These are phyloP conservation scores for Aciculosporium take DNA, from an alignment of 2,329 filamentous ascomycete species.

Conservation along the genomic window DNA sequence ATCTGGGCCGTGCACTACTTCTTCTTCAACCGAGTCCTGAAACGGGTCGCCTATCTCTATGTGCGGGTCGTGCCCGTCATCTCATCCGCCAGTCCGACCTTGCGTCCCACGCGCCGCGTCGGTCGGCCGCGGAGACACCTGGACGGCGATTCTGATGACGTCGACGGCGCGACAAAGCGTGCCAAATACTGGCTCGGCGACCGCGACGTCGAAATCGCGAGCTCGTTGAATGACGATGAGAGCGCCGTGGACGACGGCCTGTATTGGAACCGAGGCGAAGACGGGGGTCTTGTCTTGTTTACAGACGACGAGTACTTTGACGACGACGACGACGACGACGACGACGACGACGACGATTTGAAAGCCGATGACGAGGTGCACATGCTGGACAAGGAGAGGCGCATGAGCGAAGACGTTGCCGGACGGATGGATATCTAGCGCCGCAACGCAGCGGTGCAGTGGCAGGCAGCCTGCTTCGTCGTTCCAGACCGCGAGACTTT, in stretches of 20 bases:
- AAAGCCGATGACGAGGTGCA: slow-evolving; percentile 27
- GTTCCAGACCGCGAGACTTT: too few species aligned
- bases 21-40: slow-evolving; percentile 87
- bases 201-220: slow-evolving; percentile 34
- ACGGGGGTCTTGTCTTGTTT: slow-evolving; percentile 41
- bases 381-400: slow-evolving; percentile 31
- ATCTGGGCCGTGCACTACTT: slow-evolving; percentile 97
- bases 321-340: slow-evolving; percentile 16
- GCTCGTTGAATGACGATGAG: slow-evolving; percentile 32
- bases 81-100: slow-evolving; percentile 43
- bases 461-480: too few species aligned
- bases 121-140: slow-evolving; percentile 14
- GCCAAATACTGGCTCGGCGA: slow-evolving; percentile 81
- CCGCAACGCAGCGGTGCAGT: too few species aligned
- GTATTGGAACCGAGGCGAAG: slow-evolving; percentile 43
- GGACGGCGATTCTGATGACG: slow-evolving; percentile 23
- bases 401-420: slow-evolving; percentile 49
- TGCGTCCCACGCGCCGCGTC: slow-evolving; percentile 21
- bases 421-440: slow-evolving; percentile 49
- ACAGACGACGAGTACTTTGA: slow-evolving; percentile 36
- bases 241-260: slow-evolving; percentile 35
- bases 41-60: slow-evolving; percentile 89
- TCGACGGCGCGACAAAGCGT: slow-evolving; percentile 44
- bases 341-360: slow-evolving; percentile 31
- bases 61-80: slow-evolving; percentile 75